Evolutionary conservation across 2,329 filamentous ascomycete species (phyloP), one percentile per base, ranked within the genome.

Genomic region (Sclerotinia borealis): DNA sequence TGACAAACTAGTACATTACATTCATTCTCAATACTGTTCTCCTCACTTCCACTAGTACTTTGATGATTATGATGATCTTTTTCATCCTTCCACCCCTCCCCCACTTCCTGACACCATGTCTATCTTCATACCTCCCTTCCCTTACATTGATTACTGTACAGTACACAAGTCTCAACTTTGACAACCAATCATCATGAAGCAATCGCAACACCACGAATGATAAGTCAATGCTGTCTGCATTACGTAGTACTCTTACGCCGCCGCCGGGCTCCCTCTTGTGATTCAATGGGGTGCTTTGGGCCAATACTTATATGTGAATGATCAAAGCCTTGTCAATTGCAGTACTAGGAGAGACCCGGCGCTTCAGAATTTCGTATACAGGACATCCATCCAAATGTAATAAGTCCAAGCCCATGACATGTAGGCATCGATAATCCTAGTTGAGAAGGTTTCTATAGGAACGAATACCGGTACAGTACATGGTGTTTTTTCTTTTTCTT

Each of bases 141-240:
- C 59, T 61, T 61, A 51, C 59, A 27, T 48, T 19, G 11, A 45
- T 34, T 27, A 25, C 13, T 36, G 27, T 36, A 36, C 19, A 55
- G 25, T 36, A 55, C 31, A 56, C 55, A 56, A 55, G 39, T 62
- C 59, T 62, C 59, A 62, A 47, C 39, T 36, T 36, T n/a, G n/a
- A n/a, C 39, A 11, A 25, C 59, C 59, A 62, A 62, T 62, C 50
- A 62, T 11, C 9, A 8, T 41, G 25, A 43, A 41, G 37, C 39
- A 47, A 27, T 34, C 15, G 29, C 29, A 29, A 31, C 59, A 43
- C 59, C 37, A 50, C 27, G 19, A 29, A 37, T 11, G 43, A n/a
- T 45, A 7, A 19, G 41, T 47, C 39, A 34, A 50, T 54, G 59
- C 59, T 54, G n/a, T 29, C 47, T 61, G 48, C 59, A 54, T 61